phyloP scores from a whole-genome alignment of 2,329 filamentous ascomycete species.

The Metarhizium robertsii region DNA sequence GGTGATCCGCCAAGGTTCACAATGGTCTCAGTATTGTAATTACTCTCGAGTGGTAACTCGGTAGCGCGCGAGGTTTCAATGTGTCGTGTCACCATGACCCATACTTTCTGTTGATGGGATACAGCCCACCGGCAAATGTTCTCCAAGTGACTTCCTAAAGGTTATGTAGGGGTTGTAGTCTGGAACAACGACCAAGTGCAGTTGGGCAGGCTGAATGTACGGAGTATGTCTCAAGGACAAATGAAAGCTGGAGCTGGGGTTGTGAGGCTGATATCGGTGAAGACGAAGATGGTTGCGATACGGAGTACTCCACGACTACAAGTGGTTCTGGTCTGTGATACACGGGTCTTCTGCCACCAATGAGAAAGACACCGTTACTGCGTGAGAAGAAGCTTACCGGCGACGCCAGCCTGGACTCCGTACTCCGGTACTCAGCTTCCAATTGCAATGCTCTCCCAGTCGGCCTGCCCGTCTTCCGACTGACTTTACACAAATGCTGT shows the following conservation, averaged over 20 bases:
- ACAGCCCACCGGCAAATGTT: neutral
- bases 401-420: neutral
- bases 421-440: neutral
- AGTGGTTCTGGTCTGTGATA: neutral
- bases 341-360: neutral
- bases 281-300: neutral
- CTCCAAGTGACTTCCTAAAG: neutral
- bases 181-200: neutral
- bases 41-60: neutral
- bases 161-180: neutral
- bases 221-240: neutral
- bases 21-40: neutral
- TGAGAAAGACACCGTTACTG: neutral
- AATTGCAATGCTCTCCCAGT: neutral
- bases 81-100: neutral
- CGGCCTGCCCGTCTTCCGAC: neutral
- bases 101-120: neutral
- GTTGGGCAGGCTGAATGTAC: neutral
- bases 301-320: neutral
- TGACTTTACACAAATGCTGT: neutral
- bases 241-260: neutral
- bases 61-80: neutral
- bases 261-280: neutral
- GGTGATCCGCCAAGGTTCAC: neutral
- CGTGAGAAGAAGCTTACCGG: neutral